Base-by-base conservation (phyloP, 2,329 filamentous ascomycete species). In the Calonectria hongkongensis region DNA sequence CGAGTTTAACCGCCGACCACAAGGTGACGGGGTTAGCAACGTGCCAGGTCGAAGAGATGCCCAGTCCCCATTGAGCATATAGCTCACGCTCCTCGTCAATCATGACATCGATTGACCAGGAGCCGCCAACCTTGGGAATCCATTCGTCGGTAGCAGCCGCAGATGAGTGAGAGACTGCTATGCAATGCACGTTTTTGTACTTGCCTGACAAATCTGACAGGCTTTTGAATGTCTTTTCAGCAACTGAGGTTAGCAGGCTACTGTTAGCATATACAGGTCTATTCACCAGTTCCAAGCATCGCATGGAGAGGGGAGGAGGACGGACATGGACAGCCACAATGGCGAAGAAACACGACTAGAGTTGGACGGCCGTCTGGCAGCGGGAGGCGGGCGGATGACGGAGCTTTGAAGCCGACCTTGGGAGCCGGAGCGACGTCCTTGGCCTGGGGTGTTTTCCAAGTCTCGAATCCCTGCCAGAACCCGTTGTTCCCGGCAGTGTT, bases 311-410 rank as follows among this genome's bases (percentile, higher is more conserved):
- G 45, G 13, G 30, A 54, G 51, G 54, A 58, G 41, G 21, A n/a
- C 88, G 80, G 88, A 93, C 93, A 94, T 13, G 93, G 93, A 84
- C 93, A 94, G 41, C 93, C 93, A 81, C 93, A 95, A 81, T 95
- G 93, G 41, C 93, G 87, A 7, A 95, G 86, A 79, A 95, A 95
- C 18, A 91, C 88, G 25, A 95, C 83, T 1, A 95, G 81, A 0
- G 89, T 90, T 0, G 91, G 90, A 77, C 89, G 91, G 28, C 85
- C 84, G 50, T 86, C 82, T 1, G 89, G 88, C n/a, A 93, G 82
- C 9, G 81, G 79, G 7, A 94, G 84, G 72, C 87, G 86, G 30
- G 85, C 75, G 33, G 89, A 87, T 7, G 85, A 85, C 1, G 92
- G 92, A 1, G 92, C 92, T 73, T 86, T 85, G 41, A 86, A 81